Evolutionary conservation across 331 rosid species (phyloP), one percentile per base, ranked within the genome.

Genomic region (Rosa hybrid): DNA sequence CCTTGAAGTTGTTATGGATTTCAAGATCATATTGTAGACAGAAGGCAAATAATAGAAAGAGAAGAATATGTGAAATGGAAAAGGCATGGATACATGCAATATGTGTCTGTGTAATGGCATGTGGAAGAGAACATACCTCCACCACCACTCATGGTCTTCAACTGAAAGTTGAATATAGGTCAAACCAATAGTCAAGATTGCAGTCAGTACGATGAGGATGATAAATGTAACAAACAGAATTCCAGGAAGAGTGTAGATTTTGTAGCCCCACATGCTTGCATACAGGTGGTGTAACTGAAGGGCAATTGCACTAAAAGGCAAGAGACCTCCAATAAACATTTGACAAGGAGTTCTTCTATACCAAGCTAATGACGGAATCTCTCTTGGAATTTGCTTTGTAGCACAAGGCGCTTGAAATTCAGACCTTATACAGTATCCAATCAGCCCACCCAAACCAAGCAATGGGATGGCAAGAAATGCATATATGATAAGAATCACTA

Each of bases 111-210:
- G 27, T 73, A 30, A 57, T 46, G 48, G 56, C 78, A 72, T 69
- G 62, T 13, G 57, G 67, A 81, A 79, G 68, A 80, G 41, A 84
- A 79, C 87, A 78, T 87, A 93, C 97, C 97, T 90, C 97, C 98
- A 93, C 98, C 98, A 93, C 98, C 98, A 93, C 65, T 89, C 90
- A 82, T 94, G 98, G 80, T 92, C 96, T 87, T 93, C 97, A 75
- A 54, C 90, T 44, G 98, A 87, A 60, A 93, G 90, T 77, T 93
- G 97, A 88, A 93, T 83, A 81, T 90, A 91, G 27, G 93, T 91
- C 91, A 93, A 87, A 62, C 93, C 88, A 68, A 91, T 76, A 70
- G 86, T 93, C 80, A 91, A 79, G 25, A 88, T 88, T 63, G 92
- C 85, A 76, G 87, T 84, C 57, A 90, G 83, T 68, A 88, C 38